Conservation (phyloP, 2,329 filamentous ascomycete species). For the Colletotrichum euphorbiae region DNA sequence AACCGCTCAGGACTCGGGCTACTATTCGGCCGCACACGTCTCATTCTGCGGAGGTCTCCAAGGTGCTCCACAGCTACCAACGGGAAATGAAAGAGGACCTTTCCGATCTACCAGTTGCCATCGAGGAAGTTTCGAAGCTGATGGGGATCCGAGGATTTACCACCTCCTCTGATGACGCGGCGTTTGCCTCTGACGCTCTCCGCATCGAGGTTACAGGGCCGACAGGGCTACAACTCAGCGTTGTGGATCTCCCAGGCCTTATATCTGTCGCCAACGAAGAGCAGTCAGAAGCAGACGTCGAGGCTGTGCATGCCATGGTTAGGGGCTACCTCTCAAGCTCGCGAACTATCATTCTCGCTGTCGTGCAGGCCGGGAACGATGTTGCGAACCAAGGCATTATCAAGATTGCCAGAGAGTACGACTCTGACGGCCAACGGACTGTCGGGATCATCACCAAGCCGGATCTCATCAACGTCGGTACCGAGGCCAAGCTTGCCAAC, state of each 20-base stretch:
- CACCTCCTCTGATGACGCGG: constrained; percentile 32
- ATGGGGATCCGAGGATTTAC: constrained; percentile 35
- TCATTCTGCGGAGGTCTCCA: not conserved
- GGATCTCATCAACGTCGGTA: constrained; percentile 53
- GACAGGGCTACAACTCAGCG: constrained; percentile 52
- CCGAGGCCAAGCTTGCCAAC: constrained; percentile 53
- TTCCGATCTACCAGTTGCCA: constrained; percentile 13
- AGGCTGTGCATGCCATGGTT: constrained; percentile 52
- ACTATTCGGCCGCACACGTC: constrained; percentile 27
- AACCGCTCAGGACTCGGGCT: not conserved
- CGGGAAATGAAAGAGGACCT: constrained; percentile 33
- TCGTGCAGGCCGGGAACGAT: constrained; percentile 56
- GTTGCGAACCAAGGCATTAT: constrained; percentile 48
- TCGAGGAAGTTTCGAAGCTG: constrained; percentile 32
- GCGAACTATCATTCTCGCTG: constrained; percentile 58
- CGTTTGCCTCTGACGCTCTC: constrained; percentile 42
- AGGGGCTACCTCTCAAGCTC: constrained; percentile 53
- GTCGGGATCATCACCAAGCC: constrained; percentile 70
- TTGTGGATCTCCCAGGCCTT: constrained; percentile 61
- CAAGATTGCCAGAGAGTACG: constrained; percentile 34
- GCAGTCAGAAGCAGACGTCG: constrained; percentile 48
- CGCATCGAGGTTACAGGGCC: constrained; percentile 44
- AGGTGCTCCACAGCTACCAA: constrained; percentile 15
- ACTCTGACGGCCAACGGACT: constrained; percentile 54
- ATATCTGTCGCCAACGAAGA: constrained; percentile 51